These are phyloP conservation scores for Apiospora pterosperma DNA, from an alignment of 2,329 filamentous ascomycete genomes.

Conservation along the genomic window DNA sequence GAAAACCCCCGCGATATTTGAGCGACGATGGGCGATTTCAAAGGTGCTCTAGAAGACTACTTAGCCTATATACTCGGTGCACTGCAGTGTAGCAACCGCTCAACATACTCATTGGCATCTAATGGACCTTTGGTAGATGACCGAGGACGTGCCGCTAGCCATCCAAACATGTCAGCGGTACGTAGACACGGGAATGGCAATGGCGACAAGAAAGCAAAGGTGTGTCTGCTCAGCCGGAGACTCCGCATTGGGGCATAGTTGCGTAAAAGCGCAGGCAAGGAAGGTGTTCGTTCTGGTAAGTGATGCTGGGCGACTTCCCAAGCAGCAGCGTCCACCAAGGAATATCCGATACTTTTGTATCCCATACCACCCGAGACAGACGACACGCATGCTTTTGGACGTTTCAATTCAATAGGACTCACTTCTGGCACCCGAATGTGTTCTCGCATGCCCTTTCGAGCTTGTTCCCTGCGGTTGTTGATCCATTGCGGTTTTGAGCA, in stretches of 20 bases:
- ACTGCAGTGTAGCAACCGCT: conserved; percentile 21
- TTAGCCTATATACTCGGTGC: background rate
- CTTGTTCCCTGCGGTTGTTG: background rate
- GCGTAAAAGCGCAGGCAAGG: background rate
- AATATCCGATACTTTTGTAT: background rate
- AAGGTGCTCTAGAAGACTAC: conserved; percentile 17
- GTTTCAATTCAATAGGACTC: background rate
- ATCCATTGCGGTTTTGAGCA: background rate
- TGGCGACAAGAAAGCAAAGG: background rate
- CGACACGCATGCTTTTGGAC: too few species aligned
- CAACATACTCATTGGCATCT: conserved; percentile 68
- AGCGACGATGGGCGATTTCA: conserved; percentile 17
- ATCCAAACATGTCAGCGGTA: conserved; percentile 23
- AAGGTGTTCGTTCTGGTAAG: background rate
- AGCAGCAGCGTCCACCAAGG: background rate
- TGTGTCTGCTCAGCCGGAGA: background rate
- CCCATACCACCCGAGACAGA: background rate
- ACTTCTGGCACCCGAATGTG: background rate
- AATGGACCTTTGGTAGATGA: conserved; percentile 76
- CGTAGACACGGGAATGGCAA: background rate
- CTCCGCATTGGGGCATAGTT: background rate
- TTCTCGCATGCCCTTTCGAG: conserved; percentile 1
- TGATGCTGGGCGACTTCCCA: background rate
- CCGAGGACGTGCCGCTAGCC: conserved; percentile 56
- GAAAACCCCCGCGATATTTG: conserved; percentile 22